Percentiles rank a stretch among this genome's conserved stretches.
phyloP scores from a whole-genome alignment of 495 filamentous ascomycete genomes.

The Glutinoglossum americanum region DNA sequence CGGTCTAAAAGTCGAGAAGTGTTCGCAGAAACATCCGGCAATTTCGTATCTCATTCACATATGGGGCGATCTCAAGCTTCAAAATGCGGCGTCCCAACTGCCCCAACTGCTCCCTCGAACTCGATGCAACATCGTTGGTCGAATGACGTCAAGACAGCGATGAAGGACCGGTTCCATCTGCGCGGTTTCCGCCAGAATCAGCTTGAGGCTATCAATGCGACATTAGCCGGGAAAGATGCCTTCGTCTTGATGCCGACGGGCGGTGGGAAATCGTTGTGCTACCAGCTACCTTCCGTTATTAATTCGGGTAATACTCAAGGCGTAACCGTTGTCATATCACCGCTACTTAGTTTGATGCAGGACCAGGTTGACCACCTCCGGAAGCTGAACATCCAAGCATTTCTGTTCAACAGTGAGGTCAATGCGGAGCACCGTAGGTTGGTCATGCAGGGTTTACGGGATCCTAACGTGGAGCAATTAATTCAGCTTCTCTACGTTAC shows the following conservation, averaged over 20 bases:
- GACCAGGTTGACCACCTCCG: conserved; percentile 75
- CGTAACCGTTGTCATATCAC: conserved; percentile 86
- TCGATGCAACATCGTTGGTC: conserved; percentile 54
- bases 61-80: conserved; percentile 17
- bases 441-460: conserved; percentile 37
- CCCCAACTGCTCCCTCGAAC: conserved; percentile 9
- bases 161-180: conserved; percentile 65
- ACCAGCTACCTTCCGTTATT: conserved; percentile 82
- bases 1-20: conserved; percentile 12
- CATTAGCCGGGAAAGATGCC: conserved; percentile 62
- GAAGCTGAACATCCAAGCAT: conserved; percentile 54
- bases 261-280: conserved; percentile 90
- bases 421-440: conserved; percentile 27
- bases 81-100: conserved; percentile 15
- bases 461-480: conserved; percentile 37
- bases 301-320: conserved; percentile 58
- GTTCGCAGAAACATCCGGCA: conserved; percentile 35
- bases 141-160: conserved; percentile 50
- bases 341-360: conserved; percentile 84
- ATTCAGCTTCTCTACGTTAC: conserved; percentile 85
- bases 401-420: conserved; percentile 57
- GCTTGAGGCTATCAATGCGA: conserved; percentile 87
- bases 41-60: conserved; percentile 14
- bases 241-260: conserved; percentile 97
- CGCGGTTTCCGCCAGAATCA: conserved; percentile 78